phyloP scores from a whole-genome alignment of 148 eudicot genomes.

The Vaccinium myrtillus region DNA sequence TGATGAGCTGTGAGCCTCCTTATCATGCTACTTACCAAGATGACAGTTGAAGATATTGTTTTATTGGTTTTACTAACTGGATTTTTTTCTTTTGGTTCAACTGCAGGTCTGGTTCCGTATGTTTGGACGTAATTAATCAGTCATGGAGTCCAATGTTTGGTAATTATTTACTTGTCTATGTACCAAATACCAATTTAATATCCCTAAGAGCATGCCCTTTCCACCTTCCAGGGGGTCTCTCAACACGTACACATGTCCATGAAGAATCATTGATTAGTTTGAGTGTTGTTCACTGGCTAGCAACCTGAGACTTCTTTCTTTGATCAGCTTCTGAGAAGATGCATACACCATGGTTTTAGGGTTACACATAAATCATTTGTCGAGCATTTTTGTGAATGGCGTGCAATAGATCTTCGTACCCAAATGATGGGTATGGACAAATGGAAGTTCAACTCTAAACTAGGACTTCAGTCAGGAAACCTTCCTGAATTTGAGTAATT shows the following conservation, averaged over 20 bases:
- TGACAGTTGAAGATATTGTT: not conserved
- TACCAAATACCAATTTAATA: not conserved
- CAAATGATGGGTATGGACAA: not conserved
- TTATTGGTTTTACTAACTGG: not conserved
- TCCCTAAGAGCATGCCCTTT: not conserved
- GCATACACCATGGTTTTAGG: not conserved
- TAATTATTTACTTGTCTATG: constrained; percentile 24
- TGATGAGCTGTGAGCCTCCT: constrained; percentile 68
- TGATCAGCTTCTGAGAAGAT: not conserved
- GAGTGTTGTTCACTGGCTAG: constrained; percentile 7
- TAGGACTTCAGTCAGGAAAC: constrained; percentile 2
- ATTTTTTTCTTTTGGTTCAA: constrained; percentile 8
- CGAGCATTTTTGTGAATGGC: not conserved
- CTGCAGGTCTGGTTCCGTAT: constrained; percentile 84
- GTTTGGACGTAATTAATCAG: constrained; percentile 94
- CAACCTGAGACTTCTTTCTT: not conserved
- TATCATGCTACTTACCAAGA: not conserved
- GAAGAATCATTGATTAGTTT: not conserved
- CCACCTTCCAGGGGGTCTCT: not conserved
- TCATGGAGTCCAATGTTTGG: constrained; percentile 98
- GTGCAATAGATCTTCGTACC: not conserved
- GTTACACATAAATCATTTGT: not conserved
- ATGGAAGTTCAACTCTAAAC: not conserved
- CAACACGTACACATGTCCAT: not conserved
- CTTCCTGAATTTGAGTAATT: not conserved